Evolutionary conservation across 139 green algal species (phyloP).

Genomic region (Yamagishiella unicocca): DNA sequence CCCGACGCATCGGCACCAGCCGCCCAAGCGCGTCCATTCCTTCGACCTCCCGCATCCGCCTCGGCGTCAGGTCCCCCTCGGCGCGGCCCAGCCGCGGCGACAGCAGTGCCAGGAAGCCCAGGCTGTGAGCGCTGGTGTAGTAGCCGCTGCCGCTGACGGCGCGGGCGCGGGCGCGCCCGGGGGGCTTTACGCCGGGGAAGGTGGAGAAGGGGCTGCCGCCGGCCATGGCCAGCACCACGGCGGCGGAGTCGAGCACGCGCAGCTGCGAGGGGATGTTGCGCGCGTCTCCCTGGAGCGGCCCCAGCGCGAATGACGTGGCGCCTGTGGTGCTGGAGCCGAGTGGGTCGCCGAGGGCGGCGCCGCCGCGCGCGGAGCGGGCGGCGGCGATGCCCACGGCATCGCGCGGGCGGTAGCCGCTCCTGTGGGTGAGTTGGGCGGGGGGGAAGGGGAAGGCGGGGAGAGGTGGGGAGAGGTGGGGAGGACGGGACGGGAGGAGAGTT

Average conservation of each 20-base stretch:
- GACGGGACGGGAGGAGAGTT: too few species aligned
- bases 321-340: neutral
- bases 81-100: slow-evolving; percentile 6
- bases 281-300: slow-evolving; percentile 3
- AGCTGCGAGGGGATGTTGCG: slow-evolving; percentile 40
- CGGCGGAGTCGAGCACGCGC: neutral
- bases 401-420: too few species aligned
- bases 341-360: neutral
- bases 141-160: slow-evolving; percentile 20
- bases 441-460: too few species aligned
- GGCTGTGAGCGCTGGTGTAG: neutral
- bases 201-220: neutral
- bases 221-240: too few species aligned
- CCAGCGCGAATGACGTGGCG: neutral
- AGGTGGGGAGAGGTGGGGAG: too few species aligned
- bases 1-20: neutral
- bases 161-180: neutral
- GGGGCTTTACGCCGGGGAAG: neutral
- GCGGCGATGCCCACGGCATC: too few species aligned
- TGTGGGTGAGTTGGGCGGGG: too few species aligned
- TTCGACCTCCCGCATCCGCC: too few species aligned
- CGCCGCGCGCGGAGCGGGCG: neutral
- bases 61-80: neutral
- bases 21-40: neutral
- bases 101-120: neutral